Evolutionary conservation across 495 filamentous ascomycete species (phyloP).

Genomic region (Neurospora sp.): DNA sequence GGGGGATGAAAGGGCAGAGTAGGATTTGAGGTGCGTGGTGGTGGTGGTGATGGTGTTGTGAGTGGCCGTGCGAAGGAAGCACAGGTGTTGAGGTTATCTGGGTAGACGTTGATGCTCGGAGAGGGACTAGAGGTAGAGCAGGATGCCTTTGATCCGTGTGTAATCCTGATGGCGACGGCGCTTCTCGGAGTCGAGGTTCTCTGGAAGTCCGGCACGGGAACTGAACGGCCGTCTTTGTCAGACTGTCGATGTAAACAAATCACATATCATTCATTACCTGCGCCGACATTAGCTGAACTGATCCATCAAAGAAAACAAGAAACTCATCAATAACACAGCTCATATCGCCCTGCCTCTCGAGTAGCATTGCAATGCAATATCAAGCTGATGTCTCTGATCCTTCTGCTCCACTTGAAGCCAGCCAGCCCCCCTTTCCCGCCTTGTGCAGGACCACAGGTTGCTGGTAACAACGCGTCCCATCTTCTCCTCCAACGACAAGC

Average conservation of each 20-base stretch:
- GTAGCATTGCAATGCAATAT: neutral
- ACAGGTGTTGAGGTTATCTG: neutral
- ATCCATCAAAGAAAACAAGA: neutral
- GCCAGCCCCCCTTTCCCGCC: neutral
- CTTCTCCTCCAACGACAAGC: neutral
- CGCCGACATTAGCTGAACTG: neutral
- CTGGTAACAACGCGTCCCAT: neutral
- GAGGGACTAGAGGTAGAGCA: neutral
- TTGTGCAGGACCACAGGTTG: neutral
- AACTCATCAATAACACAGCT: neutral
- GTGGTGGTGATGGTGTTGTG: neutral
- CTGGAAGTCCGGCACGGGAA: neutral
- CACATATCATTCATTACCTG: neutral
- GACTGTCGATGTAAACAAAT: neutral
- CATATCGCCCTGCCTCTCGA: neutral
- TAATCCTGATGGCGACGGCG: neutral
- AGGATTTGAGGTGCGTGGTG: neutral
- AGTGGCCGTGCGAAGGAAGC: neutral
- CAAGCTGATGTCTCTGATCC: neutral
- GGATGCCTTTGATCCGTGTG: neutral
- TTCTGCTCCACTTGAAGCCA: neutral
- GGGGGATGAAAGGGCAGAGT: neutral
- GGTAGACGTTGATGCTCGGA: neutral
- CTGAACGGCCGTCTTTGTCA: neutral
- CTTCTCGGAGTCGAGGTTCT: neutral